Evolutionary conservation across 257 asterid species (phyloP).

Genomic region (Solanum acaule): DNA sequence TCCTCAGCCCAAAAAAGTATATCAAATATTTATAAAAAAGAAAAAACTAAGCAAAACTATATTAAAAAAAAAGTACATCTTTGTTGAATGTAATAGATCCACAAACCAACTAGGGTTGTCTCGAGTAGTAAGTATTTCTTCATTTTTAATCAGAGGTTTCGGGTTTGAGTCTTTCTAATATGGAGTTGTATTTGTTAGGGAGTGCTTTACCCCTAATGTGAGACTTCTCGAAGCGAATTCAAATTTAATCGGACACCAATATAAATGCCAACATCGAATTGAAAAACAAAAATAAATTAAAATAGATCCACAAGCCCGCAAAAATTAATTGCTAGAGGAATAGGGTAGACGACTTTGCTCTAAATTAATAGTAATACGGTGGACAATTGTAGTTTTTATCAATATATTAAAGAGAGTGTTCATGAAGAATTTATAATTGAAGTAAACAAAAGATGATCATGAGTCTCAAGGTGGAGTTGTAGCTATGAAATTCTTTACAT

Average conservation of each 20-base stretch:
- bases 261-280: fast-evolving
- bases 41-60: neutral
- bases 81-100: neutral
- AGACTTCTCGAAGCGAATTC: too few species aligned
- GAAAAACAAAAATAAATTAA: too few species aligned
- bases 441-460: neutral
- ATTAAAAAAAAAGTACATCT: too few species aligned
- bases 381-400: neutral
- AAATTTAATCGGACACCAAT: too few species aligned
- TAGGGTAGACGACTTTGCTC: neutral
- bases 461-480: neutral
- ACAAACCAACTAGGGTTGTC: neutral
- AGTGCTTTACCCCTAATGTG: too few species aligned
- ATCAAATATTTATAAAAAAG: neutral
- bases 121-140: neutral
- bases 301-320: neutral
- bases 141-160: too few species aligned
- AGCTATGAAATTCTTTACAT: neutral
- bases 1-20: neutral
- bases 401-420: neutral
- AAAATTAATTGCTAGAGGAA: neutral
- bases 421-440: neutral
- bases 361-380: neutral
- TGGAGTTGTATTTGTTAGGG: neutral
- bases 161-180: neutral